Conservation (phyloP, 116 monocot genomes). For the Phalaenopsis hybrid region DNA sequence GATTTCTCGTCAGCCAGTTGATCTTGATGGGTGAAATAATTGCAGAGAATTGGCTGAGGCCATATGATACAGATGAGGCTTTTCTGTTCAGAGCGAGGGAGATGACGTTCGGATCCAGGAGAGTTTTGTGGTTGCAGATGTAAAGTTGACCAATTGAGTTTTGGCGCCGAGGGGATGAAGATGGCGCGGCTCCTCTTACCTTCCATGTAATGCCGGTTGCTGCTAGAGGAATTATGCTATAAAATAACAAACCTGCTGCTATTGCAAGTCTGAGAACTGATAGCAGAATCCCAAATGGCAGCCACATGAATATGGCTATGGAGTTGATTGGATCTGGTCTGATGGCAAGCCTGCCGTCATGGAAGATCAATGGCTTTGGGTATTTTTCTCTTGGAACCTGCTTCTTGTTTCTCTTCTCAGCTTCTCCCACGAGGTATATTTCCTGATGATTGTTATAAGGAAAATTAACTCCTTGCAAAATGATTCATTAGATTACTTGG, state of each 20-base stretch:
- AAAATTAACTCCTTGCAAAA: too few relatives aligned
- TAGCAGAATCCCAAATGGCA: slow-evolving; percentile 32
- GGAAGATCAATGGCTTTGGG: slow-evolving; percentile 53
- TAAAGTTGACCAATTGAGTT: slow-evolving; percentile 16
- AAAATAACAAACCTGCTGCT: slow-evolving; percentile 17
- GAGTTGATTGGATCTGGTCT: slow-evolving; percentile 35
- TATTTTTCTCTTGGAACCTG: slow-evolving; percentile 23
- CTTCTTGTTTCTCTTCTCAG: slow-evolving; percentile 42
- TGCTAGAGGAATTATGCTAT: slow-evolving; percentile 24
- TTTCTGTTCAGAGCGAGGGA: slow-evolving; percentile 21
- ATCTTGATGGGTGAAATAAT: slow-evolving; percentile 51
- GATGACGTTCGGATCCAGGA: slow-evolving; percentile 53
- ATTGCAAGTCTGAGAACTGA: neutral
- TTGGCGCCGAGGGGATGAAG: neutral
- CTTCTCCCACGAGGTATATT: slow-evolving; percentile 26
- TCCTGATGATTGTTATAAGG: slow-evolving; percentile 21
- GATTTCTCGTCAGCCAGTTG: slow-evolving; percentile 37
- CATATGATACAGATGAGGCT: slow-evolving; percentile 38
- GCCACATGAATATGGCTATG: slow-evolving; percentile 44
- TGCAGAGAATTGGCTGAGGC: slow-evolving; percentile 46
- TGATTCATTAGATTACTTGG: too few relatives aligned
- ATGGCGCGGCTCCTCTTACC: neutral
- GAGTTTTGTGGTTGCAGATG: slow-evolving; percentile 77
- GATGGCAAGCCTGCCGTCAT: slow-evolving; percentile 68
- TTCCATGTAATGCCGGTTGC: slow-evolving; percentile 25